These are phyloP conservation scores for Kuraishia cidri DNA, from an alignment of 805 yeast species.

Conservation along the genomic window DNA sequence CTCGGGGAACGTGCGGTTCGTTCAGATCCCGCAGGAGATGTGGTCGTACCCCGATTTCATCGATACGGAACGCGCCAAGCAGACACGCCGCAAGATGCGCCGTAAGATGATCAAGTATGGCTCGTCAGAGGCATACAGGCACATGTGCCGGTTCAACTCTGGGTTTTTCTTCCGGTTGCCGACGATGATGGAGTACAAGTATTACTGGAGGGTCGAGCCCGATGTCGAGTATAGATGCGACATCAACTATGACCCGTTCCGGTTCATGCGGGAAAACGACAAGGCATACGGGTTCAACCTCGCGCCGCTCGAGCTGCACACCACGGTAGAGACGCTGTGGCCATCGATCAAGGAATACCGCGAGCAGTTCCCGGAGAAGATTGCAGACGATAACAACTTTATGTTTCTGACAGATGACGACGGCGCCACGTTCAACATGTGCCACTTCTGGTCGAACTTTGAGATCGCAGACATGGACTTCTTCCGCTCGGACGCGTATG, in stretches of 20 bases:
- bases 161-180: conserved; percentile 49
- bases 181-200: conserved; percentile 34
- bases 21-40: conserved; percentile 44
- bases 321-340: conserved; percentile 47
- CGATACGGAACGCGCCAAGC: conserved; percentile 39
- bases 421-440: conserved; percentile 35
- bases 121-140: conserved; percentile 38
- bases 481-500: conserved; percentile 47
- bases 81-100: conserved; percentile 33
- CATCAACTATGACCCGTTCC: conserved; percentile 46
- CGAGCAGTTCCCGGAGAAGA: conserved; percentile 28
- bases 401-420: conserved; percentile 38
- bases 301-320: conserved; percentile 41
- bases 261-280: conserved; percentile 27
- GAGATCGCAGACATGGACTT: conserved; percentile 53
- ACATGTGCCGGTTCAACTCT: conserved; percentile 70
- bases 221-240: conserved; percentile 48
- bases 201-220: conserved; percentile 58
- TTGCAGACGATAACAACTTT: conserved; percentile 38
- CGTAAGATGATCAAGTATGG: conserved; percentile 35
- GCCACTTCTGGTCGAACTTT: conserved; percentile 62
- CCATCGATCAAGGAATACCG: conserved; percentile 35
- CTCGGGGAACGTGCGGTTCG: conserved; percentile 52
- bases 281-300: conserved; percentile 42
- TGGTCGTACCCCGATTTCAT: conserved; percentile 67